A percentile compares a stretch with the other conserved stretches of the same genome.
phyloP scores from a whole-genome alignment of 768 basidiomycete genomes.

The Collybia sordida region DNA sequence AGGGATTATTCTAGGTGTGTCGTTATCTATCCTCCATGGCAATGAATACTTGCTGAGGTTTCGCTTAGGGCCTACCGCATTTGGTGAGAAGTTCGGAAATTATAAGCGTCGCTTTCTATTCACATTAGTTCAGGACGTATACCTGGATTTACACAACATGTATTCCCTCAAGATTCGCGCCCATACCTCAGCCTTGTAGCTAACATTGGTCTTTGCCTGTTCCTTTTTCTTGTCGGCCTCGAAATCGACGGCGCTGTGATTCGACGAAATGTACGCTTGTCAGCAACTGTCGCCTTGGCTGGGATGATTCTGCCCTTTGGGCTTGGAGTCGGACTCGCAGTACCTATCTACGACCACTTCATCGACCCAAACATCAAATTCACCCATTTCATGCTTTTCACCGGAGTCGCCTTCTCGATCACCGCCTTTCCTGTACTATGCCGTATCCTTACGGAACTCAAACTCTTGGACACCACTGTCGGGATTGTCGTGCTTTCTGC shows the following conservation, averaged over 20 bases:
- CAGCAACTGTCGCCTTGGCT: slow-evolving; percentile 67
- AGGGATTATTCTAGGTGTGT: slow-evolving; percentile 79
- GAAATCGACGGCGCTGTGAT: slow-evolving; percentile 85
- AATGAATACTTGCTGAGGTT: slow-evolving; percentile 3
- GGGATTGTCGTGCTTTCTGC: slow-evolving; percentile 92
- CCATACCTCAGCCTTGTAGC: slow-evolving; percentile 85
- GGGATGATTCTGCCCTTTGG: slow-evolving; percentile 91
- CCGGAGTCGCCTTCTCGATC: slow-evolving; percentile 88
- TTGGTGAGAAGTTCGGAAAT: slow-evolving; percentile 28
- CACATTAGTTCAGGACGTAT: slow-evolving; percentile 56
- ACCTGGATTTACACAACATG: slow-evolving; percentile 82
- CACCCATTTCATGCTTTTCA: slow-evolving; percentile 92
- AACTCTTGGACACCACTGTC: slow-evolving; percentile 87
- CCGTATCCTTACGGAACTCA: slow-evolving; percentile 87
- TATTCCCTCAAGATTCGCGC: slow-evolving; percentile 73
- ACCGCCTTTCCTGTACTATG: slow-evolving; percentile 87
- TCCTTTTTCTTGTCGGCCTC: slow-evolving; percentile 91
- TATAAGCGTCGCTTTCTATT: neutral
- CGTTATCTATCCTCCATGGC: slow-evolving; percentile 1
- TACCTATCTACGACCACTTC: slow-evolving; percentile 74
- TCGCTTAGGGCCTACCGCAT: slow-evolving; percentile 46
- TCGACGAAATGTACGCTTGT: slow-evolving; percentile 71
- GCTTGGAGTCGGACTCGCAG: slow-evolving; percentile 65
- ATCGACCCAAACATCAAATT: slow-evolving; percentile 67
- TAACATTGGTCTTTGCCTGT: slow-evolving; percentile 85